Percentiles rank a stretch among this genome's conserved stretches.
Conservation (phyloP, 495 filamentous ascomycete species). For the Hypoxylon intermedium region DNA sequence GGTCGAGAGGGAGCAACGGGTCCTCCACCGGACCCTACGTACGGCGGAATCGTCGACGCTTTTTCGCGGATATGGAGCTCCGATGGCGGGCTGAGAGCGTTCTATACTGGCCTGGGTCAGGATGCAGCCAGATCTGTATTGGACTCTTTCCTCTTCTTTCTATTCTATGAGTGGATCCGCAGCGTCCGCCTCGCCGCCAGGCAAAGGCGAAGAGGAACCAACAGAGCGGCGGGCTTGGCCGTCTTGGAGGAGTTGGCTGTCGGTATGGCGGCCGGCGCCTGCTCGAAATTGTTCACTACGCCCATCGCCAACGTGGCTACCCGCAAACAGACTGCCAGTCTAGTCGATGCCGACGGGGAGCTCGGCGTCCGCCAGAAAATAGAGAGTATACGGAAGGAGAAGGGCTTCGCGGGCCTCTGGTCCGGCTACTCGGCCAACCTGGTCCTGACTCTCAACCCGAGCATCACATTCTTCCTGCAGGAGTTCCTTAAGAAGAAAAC, state of each 20-base stretch:
- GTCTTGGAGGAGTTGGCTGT: conserved; percentile 77
- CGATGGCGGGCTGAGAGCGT: conserved; percentile 71
- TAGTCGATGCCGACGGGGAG: conserved; percentile 44
- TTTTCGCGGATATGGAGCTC: conserved; percentile 72
- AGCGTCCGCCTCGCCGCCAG: conserved; percentile 61
- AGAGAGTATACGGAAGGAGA: conserved; percentile 68
- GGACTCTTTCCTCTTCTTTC: conserved; percentile 84
- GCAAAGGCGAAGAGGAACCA: conserved; percentile 22
- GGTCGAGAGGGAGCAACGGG: conserved; percentile 24
- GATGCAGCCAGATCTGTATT: conserved; percentile 76
- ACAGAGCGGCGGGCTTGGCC: conserved; percentile 60
- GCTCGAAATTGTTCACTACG: conserved; percentile 79
- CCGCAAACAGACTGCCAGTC: conserved; percentile 73
- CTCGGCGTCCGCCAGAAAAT: conserved; percentile 65
- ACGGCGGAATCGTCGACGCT: conserved; percentile 70
- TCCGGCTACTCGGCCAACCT: conserved; percentile 85
- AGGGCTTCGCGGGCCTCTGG: conserved; percentile 83
- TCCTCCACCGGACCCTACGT: conserved; percentile 40
- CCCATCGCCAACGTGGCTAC: conserved; percentile 86
- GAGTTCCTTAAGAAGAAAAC: conserved; percentile 68
- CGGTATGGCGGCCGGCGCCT: conserved; percentile 78
- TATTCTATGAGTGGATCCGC: conserved; percentile 71
- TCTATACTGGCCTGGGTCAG: conserved; percentile 76
- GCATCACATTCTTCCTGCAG: conserved; percentile 85
- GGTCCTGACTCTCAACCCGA: conserved; percentile 84